phyloP scores from a whole-genome alignment of 257 asterid species.

The Ballota nigra region DNA sequence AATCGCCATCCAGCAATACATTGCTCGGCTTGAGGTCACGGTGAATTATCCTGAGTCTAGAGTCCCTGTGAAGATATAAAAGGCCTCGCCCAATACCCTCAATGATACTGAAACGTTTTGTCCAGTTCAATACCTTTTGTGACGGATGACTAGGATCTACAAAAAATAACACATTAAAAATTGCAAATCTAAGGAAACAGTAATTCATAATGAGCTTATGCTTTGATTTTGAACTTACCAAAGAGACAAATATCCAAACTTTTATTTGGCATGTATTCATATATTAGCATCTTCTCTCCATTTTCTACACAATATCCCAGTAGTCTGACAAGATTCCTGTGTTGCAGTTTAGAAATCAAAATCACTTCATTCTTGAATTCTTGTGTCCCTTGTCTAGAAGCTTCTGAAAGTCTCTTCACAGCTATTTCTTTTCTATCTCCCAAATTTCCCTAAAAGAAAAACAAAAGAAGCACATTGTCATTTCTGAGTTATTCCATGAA shows the following conservation, averaged over 20 bases:
- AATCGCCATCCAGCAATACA: slow-evolving; percentile 33
- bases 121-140: slow-evolving; percentile 26
- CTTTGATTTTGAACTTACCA: slow-evolving; percentile 25
- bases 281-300: slow-evolving; percentile 44
- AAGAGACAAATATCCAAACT: slow-evolving; percentile 48
- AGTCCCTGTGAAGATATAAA: slow-evolving; percentile 43
- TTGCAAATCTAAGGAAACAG: neutral
- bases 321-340: slow-evolving; percentile 48
- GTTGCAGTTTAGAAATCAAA: slow-evolving; percentile 51
- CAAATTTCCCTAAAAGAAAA: slow-evolving; percentile 32
- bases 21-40: slow-evolving; percentile 42
- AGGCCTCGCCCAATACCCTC: too few relatives aligned
- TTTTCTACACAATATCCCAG: slow-evolving; percentile 44
- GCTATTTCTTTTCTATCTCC: slow-evolving; percentile 46
- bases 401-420: slow-evolving; percentile 51
- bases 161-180: neutral
- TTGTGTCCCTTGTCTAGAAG: slow-evolving; percentile 42
- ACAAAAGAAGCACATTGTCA: neutral
- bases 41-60: slow-evolving; percentile 38
- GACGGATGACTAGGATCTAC: slow-evolving; percentile 10
- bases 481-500: neutral
- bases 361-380: slow-evolving; percentile 53
- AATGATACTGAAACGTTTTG: slow-evolving; percentile 27
- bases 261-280: slow-evolving; percentile 51
- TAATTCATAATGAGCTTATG: neutral